A percentile compares a stretch with the other conserved stretches of the same genome.
Conservation (phyloP, 2,329 filamentous ascomycete genomes). For the Microcera coccophila region DNA sequence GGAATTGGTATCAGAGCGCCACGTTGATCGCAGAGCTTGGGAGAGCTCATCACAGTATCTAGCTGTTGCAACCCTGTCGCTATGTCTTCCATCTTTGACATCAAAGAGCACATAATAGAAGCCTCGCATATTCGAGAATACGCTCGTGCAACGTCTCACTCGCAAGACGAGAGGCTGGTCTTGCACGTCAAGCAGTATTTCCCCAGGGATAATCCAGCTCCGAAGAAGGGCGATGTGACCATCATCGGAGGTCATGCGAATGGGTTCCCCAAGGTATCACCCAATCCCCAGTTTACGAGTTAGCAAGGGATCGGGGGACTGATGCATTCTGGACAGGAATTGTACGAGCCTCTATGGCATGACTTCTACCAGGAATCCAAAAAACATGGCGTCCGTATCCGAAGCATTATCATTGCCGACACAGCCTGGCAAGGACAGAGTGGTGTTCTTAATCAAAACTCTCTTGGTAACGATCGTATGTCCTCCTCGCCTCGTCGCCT, state of each 20-base stretch:
- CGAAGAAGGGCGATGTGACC: slow-evolving; percentile 73
- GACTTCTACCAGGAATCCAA: slow-evolving; percentile 63
- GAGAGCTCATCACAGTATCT: slow-evolving; percentile 13
- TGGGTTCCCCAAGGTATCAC: slow-evolving; percentile 76
- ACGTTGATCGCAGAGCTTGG: too few species aligned
- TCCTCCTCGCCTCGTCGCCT: slow-evolving; percentile 7
- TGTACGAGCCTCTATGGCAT: slow-evolving; percentile 91
- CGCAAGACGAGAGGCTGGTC: slow-evolving; percentile 70
- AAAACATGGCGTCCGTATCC: slow-evolving; percentile 62
- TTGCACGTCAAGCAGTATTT: slow-evolving; percentile 86
- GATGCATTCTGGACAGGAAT: slow-evolving; percentile 53
- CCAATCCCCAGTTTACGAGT: neutral
- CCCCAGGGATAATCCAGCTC: slow-evolving; percentile 64
- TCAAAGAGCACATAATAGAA: slow-evolving; percentile 70
- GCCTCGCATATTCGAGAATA: slow-evolving; percentile 81
- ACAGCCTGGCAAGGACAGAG: slow-evolving; percentile 81
- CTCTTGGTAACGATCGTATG: slow-evolving; percentile 80
- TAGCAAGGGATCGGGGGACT: neutral
- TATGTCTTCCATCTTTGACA: slow-evolving; percentile 46
- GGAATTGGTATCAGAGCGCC: too few species aligned
- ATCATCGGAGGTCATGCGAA: slow-evolving; percentile 87
- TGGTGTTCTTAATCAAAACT: slow-evolving; percentile 69
- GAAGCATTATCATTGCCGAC: slow-evolving; percentile 86
- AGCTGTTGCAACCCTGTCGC: slow-evolving; percentile 3
- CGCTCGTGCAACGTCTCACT: slow-evolving; percentile 64